A percentile compares a stretch with the other conserved stretches of the same genome.
Evolutionary conservation across 2,329 filamentous ascomycete species (phyloP).

Genomic region (Elsinoe arachidis): DNA sequence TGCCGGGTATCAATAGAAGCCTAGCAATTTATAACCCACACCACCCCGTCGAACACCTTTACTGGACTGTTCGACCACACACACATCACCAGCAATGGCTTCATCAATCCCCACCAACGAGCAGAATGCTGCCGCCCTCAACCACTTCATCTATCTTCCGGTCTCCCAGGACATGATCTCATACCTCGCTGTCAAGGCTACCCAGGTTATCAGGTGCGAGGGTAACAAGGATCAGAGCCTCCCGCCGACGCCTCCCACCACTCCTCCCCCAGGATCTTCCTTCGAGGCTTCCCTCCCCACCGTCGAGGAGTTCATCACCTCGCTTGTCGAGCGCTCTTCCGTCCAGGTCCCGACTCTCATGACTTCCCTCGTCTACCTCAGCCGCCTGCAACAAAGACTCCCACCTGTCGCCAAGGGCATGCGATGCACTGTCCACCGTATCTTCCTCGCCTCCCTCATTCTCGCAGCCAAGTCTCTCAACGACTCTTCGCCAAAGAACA

Average conservation of each 20-base stretch:
- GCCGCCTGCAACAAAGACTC: constrained; percentile 70
- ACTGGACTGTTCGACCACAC: constrained; percentile 13
- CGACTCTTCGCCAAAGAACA: constrained; percentile 98
- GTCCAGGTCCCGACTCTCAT: constrained; percentile 96
- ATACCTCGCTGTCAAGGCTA: constrained; percentile 66
- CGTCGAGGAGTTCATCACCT: constrained; percentile 83
- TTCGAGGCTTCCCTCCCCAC: constrained; percentile 56
- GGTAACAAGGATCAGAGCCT: constrained; percentile 35
- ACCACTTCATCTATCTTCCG: constrained; percentile 70
- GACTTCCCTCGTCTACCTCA: constrained; percentile 91
- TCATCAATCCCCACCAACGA: constrained; percentile 34
- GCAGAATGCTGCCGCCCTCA: constrained; percentile 64
- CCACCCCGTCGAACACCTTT: constrained; percentile 14
- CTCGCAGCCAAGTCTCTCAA: constrained; percentile 93
- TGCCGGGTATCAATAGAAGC: constrained; percentile 21
- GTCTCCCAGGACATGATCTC: constrained; percentile 69
- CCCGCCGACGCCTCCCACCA: constrained; percentile 52
- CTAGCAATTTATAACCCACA: constrained; percentile 13
- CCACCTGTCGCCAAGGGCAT: constrained; percentile 94
- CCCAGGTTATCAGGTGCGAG: constrained; percentile 74
- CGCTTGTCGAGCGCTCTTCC: constrained; percentile 83
- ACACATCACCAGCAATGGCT: constrained; percentile 30
- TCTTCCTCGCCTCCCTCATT: constrained; percentile 85
- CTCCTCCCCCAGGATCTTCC: constrained; percentile 44
- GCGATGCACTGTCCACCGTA: constrained; percentile 91